Conservation (phyloP, 306 rosid genomes). For the Senna tora region DNA sequence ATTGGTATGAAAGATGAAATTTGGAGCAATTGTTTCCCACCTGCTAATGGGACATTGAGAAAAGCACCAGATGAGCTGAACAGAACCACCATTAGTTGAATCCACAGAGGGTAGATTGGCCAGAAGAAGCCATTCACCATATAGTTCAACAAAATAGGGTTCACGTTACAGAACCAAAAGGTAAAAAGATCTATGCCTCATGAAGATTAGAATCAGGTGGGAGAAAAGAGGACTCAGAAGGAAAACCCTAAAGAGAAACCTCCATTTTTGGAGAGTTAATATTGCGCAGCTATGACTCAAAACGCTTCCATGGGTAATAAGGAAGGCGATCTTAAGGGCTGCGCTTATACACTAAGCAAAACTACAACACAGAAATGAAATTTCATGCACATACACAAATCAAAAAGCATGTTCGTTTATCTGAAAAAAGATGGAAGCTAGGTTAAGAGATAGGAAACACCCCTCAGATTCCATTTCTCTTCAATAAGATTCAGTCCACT, state of each 20-base stretch:
- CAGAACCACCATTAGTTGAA: constrained; percentile 43
- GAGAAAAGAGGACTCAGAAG: constrained; percentile 48
- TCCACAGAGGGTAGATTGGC: constrained; percentile 29
- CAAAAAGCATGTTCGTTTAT: not conserved
- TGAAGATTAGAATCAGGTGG: constrained; percentile 39
- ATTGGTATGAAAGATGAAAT: not conserved
- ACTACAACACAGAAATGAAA: not conserved
- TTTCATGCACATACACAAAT: not conserved
- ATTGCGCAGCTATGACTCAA: constrained; percentile 88
- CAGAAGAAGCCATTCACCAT: constrained; percentile 30
- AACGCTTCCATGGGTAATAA: constrained; percentile 63
- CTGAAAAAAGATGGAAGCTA: not conserved
- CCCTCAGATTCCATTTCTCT: constrained; percentile 58
- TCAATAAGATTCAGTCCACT: constrained; percentile 66
- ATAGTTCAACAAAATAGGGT: constrained; percentile 24
- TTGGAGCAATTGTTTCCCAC: constrained; percentile 55
- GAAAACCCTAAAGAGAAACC: constrained; percentile 74
- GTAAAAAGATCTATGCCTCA: constrained; percentile 47
- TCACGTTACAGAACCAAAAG: constrained; percentile 34
- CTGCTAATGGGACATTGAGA: constrained; percentile 43
- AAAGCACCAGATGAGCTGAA: constrained; percentile 40
- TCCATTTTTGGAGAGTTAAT: constrained; percentile 36
- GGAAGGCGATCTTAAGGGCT: constrained; percentile 99
- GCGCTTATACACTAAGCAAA: constrained; percentile 43
- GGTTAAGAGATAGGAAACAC: not conserved